Evolutionary conservation across 73 alveolate genomes (phyloP).

Genomic region (Symbiodinium pilosum): DNA sequence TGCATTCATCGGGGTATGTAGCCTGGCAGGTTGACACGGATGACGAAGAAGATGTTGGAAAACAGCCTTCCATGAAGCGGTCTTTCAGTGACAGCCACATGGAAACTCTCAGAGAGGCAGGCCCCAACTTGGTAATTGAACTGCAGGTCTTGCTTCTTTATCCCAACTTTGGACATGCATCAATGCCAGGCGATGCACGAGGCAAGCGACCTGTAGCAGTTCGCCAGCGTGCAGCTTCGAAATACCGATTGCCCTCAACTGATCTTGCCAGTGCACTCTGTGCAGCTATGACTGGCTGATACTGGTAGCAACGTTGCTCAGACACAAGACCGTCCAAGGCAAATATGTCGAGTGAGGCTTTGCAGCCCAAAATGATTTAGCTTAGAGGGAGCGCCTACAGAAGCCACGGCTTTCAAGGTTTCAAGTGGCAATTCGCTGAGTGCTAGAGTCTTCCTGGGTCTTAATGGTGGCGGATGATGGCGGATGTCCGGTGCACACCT

Average conservation of each 20-base stretch:
- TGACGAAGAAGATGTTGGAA: slow-evolving; percentile 65
- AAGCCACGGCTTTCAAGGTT: not conserved
- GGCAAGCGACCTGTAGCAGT: not conserved
- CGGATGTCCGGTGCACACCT: not conserved
- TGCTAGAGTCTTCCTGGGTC: not conserved
- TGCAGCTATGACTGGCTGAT: not conserved
- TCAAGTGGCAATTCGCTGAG: not conserved
- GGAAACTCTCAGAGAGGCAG: slow-evolving; percentile 52
- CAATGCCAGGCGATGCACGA: slow-evolving; percentile 23
- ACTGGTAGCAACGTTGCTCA: not conserved
- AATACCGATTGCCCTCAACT: not conserved
- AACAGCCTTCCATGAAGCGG: slow-evolving; percentile 38
- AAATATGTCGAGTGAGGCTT: not conserved
- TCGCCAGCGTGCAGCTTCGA: slow-evolving; percentile 1
- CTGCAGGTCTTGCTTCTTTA: no score
- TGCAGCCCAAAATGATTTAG: not conserved
- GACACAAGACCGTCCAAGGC: no score
- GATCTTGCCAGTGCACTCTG: not conserved
- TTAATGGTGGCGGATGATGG: not conserved
- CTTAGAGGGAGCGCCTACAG: not conserved
- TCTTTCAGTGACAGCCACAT: slow-evolving; percentile 91
- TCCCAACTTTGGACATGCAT: no score
- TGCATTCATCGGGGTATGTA: no score
- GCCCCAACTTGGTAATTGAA: not conserved
- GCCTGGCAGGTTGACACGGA: slow-evolving; percentile 27